These are phyloP conservation scores for Talaromyces atroroseus DNA, from an alignment of 2,329 filamentous ascomycete genomes.

Conservation along the genomic window DNA sequence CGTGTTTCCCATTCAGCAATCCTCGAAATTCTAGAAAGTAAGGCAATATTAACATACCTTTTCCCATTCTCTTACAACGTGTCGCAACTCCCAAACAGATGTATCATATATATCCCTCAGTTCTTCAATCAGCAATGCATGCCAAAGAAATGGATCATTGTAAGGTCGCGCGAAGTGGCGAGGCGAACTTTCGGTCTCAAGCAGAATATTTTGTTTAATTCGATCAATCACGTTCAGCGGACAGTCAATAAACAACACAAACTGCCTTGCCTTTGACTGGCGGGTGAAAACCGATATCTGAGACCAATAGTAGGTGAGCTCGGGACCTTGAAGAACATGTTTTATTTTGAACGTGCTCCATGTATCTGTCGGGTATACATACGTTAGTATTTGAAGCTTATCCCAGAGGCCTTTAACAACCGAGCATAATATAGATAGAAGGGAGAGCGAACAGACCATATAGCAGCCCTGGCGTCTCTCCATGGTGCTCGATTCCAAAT, in stretches of 20 bases:
- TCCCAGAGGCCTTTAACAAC: neutral
- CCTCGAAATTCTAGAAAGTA: neutral
- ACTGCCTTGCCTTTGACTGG: constrained; percentile 5
- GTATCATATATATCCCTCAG: constrained; percentile 7
- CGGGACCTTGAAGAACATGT: constrained; percentile 1
- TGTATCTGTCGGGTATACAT: neutral
- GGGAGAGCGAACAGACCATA: neutral
- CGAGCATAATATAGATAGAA: neutral
- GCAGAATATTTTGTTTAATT: neutral
- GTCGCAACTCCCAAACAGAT: constrained; percentile 7
- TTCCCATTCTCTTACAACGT: constrained; percentile 8
- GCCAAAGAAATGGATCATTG: constrained; percentile 12
- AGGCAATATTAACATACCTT: neutral
- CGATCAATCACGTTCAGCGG: neutral
- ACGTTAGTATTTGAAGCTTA: neutral
- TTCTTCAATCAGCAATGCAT: constrained; percentile 3
- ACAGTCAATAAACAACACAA: constrained; percentile 12
- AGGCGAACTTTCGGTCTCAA: neutral
- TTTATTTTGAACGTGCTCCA: constrained; percentile 14
- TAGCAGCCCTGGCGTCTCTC: neutral
- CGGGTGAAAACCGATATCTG: constrained; percentile 11
- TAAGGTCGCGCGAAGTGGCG: neutral
- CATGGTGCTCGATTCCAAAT: constrained; percentile 7
- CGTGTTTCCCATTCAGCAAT: neutral
- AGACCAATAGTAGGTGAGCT: constrained; percentile 9